A percentile compares a stretch with the other conserved stretches of the same genome.
Evolutionary conservation across 352 stramenopile species (phyloP).

Genomic region (Phytophthora fragariae): DNA sequence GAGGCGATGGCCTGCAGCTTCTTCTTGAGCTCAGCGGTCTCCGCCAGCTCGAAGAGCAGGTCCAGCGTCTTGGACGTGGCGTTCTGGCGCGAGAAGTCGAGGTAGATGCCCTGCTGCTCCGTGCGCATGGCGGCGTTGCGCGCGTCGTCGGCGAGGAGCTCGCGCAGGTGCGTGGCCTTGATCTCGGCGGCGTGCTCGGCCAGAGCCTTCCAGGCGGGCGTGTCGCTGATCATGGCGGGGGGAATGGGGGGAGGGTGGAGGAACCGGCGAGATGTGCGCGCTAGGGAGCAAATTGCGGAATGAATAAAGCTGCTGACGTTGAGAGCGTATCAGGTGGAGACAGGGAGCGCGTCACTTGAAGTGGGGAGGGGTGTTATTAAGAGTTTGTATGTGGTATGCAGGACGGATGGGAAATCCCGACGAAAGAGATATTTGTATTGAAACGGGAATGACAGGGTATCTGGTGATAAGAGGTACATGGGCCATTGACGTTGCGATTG

Average conservation of each 20-base stretch:
- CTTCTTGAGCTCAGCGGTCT: conserved; percentile 86
- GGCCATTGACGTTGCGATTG: not conserved
- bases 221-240: conserved; percentile 73
- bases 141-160: conserved; percentile 90
- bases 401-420: conserved; percentile 5
- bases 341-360: conserved; percentile 25
- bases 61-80: conserved; percentile 90
- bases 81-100: conserved; percentile 96
- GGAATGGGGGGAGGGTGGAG: not conserved
- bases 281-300: conserved; percentile 34
- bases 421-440: not conserved
- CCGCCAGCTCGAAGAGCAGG: conserved; percentile 93
- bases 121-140: conserved; percentile 92
- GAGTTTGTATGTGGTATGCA: conserved; percentile 6
- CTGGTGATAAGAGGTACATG: not conserved
- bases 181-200: conserved; percentile 81
- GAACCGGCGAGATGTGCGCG: conserved; percentile 26
- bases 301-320: conserved; percentile 17
- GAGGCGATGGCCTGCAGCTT: conserved; percentile 92
- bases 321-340: not conserved
- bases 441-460: conserved; percentile 7
- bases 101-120: conserved; percentile 93
- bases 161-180: conserved; percentile 89
- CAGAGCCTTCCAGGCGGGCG: conserved; percentile 76
- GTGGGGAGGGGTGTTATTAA: conserved; percentile 30